Conservation (phyloP, 2,329 filamentous ascomycete species). For the Mariannaea sp. region DNA sequence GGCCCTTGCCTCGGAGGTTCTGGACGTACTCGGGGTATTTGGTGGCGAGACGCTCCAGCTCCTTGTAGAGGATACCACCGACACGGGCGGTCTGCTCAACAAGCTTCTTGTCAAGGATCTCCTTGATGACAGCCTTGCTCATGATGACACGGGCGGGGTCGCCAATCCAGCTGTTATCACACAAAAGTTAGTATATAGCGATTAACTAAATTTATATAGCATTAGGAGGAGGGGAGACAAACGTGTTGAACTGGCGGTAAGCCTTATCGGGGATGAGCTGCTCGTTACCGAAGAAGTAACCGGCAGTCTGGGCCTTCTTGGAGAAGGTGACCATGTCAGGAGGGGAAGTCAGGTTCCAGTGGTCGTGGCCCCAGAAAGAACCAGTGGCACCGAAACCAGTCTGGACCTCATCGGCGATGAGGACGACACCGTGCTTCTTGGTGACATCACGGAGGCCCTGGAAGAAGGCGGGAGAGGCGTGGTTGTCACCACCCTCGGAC, state of each 20-base stretch:
- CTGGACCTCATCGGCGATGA: conserved; percentile 86
- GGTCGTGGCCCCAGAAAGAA: conserved; percentile 86
- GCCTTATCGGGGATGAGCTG: conserved; percentile 78
- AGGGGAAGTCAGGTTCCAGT: conserved; percentile 74
- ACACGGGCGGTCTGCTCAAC: conserved; percentile 68
- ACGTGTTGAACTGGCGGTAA: conserved; percentile 83
- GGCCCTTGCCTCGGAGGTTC: conserved; percentile 77
- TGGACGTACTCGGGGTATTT: conserved; percentile 71
- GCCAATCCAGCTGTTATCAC: conserved; percentile 69
- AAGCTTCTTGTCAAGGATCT: conserved; percentile 71
- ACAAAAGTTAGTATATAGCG: neutral
- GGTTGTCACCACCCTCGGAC: conserved; percentile 84
- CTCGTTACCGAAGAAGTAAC: conserved; percentile 81
- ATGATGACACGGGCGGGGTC: conserved; percentile 78
- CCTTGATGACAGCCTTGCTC: conserved; percentile 77
- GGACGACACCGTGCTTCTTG: conserved; percentile 68
- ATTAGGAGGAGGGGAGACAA: neutral
- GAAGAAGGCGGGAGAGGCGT: conserved; percentile 80
- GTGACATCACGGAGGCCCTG: conserved; percentile 73
- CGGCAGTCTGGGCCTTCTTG: conserved; percentile 85
- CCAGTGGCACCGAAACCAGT: conserved; percentile 82
- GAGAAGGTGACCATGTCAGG: conserved; percentile 89
- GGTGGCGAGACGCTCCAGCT: conserved; percentile 65
- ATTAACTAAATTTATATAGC: neutral
- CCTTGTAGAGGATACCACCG: conserved; percentile 70